Evolutionary conservation across 192 early-diverging fungal species (phyloP).

Genomic region (Kickxella alabastrina): DNA sequence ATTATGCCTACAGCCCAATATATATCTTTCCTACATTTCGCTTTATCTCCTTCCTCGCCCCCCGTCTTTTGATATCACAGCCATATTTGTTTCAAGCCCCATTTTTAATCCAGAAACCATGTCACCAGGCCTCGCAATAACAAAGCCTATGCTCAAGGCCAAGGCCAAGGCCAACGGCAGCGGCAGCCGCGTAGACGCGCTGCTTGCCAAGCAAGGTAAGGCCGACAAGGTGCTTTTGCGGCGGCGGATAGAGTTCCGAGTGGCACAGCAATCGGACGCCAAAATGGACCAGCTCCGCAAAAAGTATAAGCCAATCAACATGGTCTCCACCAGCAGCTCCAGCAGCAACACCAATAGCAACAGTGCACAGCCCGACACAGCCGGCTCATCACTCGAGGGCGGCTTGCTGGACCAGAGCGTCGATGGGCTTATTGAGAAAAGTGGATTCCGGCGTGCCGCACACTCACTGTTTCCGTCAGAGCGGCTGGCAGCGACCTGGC

Average conservation of each 20-base stretch:
- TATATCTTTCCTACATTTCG: no score
- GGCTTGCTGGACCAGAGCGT: conserved; percentile 1
- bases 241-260: conserved; percentile 62
- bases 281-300: conserved; percentile 61
- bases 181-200: conserved; percentile 32
- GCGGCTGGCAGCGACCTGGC: conserved; percentile 56
- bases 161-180: conserved; percentile 6
- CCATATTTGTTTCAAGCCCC: no score
- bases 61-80: no score
- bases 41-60: no score
- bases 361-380: neutral
- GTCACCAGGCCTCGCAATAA: conserved; percentile 30
- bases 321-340: neutral
- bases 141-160: neutral
- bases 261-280: conserved; percentile 55
- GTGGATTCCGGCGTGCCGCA: conserved; percentile 59
- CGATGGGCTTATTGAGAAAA: conserved; percentile 50
- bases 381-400: neutral
- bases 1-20: no score
- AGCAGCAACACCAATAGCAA: conserved; percentile 1
- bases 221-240: conserved; percentile 43
- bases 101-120: no score
- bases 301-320: conserved; percentile 64
- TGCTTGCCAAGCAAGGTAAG: conserved; percentile 45
- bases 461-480: conserved; percentile 60